phyloP scores from a whole-genome alignment of 257 asterid genomes.

The Agastache rugosa region DNA sequence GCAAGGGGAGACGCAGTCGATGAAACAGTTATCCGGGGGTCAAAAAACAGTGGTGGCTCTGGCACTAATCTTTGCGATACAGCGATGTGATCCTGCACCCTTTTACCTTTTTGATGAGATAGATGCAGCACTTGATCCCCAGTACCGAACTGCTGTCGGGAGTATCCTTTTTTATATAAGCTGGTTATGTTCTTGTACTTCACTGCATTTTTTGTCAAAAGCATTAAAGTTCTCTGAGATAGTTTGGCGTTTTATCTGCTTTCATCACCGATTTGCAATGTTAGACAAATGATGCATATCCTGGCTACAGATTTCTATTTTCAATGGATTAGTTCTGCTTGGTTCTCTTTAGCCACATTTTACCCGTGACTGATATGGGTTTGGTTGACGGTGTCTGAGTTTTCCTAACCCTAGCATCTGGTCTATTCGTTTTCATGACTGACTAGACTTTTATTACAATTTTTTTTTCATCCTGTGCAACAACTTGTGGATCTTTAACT shows the following conservation, averaged over 20 bases:
- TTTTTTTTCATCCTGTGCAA: constrained; percentile 22
- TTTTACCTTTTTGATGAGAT: constrained; percentile 99
- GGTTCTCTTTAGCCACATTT: too few relatives aligned
- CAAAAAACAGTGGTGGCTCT: constrained; percentile 98
- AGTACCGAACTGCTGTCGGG: constrained; percentile 98
- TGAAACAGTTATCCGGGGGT: constrained; percentile 98
- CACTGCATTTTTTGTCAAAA: background rate
- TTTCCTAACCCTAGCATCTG: background rate
- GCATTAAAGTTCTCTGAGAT: background rate
- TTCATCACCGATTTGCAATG: background rate
- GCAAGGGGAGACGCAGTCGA: constrained; percentile 97
- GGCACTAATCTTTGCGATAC: constrained; percentile 92
- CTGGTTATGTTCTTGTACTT: constrained; percentile 19
- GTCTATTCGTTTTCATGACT: background rate
- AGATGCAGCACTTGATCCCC: constrained; percentile 99
- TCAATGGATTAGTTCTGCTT: too few relatives aligned
- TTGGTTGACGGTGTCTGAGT: too few relatives aligned
- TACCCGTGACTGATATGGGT: too few relatives aligned
- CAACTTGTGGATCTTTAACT: constrained; percentile 51
- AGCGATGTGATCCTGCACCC: constrained; percentile 99
- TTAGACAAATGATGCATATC: background rate
- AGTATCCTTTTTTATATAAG: constrained; percentile 70
- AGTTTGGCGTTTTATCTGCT: constrained; percentile 1
- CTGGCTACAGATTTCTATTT: background rate
- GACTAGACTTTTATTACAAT: background rate